Evolutionary conservation across 306 rosid species (phyloP), one percentile per base, ranked within the genome.

Genomic region (Ormosia semicastrata): DNA sequence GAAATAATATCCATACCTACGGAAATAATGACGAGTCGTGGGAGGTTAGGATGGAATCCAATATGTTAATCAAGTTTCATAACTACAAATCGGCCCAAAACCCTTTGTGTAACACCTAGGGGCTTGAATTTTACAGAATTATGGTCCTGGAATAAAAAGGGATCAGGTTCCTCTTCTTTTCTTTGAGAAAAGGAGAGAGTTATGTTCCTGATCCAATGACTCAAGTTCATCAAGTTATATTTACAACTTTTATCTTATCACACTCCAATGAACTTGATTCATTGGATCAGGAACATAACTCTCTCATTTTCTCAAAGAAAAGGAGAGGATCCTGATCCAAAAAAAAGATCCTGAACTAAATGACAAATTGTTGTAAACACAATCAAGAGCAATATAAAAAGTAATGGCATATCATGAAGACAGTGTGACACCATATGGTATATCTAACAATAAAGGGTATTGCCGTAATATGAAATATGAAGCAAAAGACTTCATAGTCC

Each of bases 281-380:
- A n/a, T n/a, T n/a, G n/a, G n/a, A n/a, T n/a, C n/a, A n/a, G n/a
- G n/a, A n/a, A n/a, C n/a, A n/a, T n/a, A n/a, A n/a, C n/a, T n/a
- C n/a, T n/a, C n/a, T n/a, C n/a, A n/a, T n/a, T n/a, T n/a, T n/a
- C n/a, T n/a, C n/a, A n/a, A n/a, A n/a, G n/a, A n/a, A n/a, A n/a
- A n/a, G n/a, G n/a, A n/a, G n/a, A n/a, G n/a, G n/a, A n/a, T n/a
- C n/a, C n/a, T n/a, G n/a, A n/a, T n/a, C n/a, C n/a, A n/a, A n/a
- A 60, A 75, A 52, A 33, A 40, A 69, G 71, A 69, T 81, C 65
- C 58, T 32, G 50, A 84, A 69, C 77, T 50, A 73, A 40, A 50
- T 67, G 47, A 68, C 70, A 9, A 29, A 40, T 41, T 67, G 5
- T 4, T 46, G 24, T 2, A 29, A 57, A 54, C 54, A 46, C 36